Evolutionary conservation across 495 filamentous ascomycete genomes (phyloP).

Genomic region (Tuber umbilicatum): DNA sequence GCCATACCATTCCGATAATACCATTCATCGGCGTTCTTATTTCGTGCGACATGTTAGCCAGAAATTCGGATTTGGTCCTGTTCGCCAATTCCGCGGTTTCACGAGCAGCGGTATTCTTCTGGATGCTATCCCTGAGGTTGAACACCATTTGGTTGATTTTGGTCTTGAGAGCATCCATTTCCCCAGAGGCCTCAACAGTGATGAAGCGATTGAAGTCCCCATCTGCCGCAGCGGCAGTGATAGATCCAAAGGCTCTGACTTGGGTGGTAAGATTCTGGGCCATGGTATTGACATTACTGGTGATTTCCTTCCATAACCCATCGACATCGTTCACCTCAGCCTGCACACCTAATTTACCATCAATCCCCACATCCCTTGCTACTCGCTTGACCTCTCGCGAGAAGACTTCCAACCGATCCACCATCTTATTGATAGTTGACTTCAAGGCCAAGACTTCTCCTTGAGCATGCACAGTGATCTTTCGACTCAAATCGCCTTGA

Average conservation of each 20-base stretch:
- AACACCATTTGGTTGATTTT: slow-evolving; percentile 99
- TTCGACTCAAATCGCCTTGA: slow-evolving; percentile 79
- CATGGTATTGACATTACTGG: slow-evolving; percentile 97
- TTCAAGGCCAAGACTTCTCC: slow-evolving; percentile 91
- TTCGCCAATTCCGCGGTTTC: slow-evolving; percentile 96
- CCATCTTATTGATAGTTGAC: slow-evolving; percentile 99
- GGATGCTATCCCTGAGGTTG: slow-evolving; percentile 90
- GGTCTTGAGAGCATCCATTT: slow-evolving; percentile 98
- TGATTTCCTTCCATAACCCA: slow-evolving; percentile 97
- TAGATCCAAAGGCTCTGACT: slow-evolving; percentile 95
- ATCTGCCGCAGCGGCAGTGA: slow-evolving; percentile 92
- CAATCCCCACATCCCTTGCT: slow-evolving; percentile 93
- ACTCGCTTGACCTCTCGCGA: slow-evolving; percentile 95
- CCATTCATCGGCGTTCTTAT: slow-evolving; percentile 90
- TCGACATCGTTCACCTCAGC: slow-evolving; percentile 90
- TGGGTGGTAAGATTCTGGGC: slow-evolving; percentile 95
- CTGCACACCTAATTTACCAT: slow-evolving; percentile 98
- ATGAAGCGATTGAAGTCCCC: slow-evolving; percentile 96
- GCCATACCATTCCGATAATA: slow-evolving; percentile 42
- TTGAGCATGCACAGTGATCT: slow-evolving; percentile 91
- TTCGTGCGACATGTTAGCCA: slow-evolving; percentile 99
- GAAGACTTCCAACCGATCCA: slow-evolving; percentile 89
- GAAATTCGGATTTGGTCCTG: slow-evolving; percentile 96
- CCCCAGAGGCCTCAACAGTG: slow-evolving; percentile 94
- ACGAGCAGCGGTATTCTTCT: slow-evolving; percentile 92